Base-by-base conservation (phyloP, 2,329 filamentous ascomycete species). In the Hymenoscyphus albidus region DNA sequence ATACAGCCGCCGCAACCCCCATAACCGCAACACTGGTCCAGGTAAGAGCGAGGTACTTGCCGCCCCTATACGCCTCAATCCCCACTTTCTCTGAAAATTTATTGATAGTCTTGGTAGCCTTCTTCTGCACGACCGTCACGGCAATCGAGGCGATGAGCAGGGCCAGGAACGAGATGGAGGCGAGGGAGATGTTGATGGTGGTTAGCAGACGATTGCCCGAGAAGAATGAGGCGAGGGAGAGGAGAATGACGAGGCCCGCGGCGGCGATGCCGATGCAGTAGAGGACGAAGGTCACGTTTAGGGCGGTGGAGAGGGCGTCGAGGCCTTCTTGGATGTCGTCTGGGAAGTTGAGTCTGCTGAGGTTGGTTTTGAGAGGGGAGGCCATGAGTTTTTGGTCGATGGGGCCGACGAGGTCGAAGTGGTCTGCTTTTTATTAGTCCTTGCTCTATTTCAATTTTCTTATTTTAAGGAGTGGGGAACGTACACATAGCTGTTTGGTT, bases 101-200 rank as follows among this genome's bases (percentile, higher is more conserved):
- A 9, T 76, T 58, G 81, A 88, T 80, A 0, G 82, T 71, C 18
- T 81, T 70, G 1, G 79, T 75, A 3, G 80, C 83, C 74, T 86
- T 84, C 62, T 82, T 79, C 12, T 81, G 80, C 4, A 87, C 75
- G 18, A 89, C 88, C 0, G 85, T 90, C 32, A 87, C 85, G 31
- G 93, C 88, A 70, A 92, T 92, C 22, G 90, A 93, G 58, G 89
- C 87, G 61, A 88, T 87, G 3, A 89, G 89, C 71, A 89, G 82
- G 13, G 86, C 77, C 6, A 85, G 51, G 67, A 86, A 84, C 0
- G 82, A 63, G 58, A 75, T 63, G 54, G 78, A 71, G 18, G 82
- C 76, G 9, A 86, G 70, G 6, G 80, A 69, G 58, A 83, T 76
- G 70, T 86, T 85, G 57, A 81, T 69, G 22, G 81, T 75, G 2